Base-by-base conservation (phyloP, 805 yeast species). In the Yamadazyma endophytica region DNA sequence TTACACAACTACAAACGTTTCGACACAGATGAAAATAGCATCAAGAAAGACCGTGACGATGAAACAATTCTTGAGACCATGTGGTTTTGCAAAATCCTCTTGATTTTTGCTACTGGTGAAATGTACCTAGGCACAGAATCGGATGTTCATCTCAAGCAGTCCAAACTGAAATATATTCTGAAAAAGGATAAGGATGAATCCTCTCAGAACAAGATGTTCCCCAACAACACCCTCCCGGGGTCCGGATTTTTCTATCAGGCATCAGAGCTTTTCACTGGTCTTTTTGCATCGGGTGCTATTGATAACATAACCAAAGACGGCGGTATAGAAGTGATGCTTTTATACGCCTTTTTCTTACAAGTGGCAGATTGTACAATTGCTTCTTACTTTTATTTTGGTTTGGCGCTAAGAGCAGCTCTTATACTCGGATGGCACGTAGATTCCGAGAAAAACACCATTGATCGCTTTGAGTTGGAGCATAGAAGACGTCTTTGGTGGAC, bases 361-460 rank as follows among this genome's bases (percentile, higher is more conserved):
- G 90, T 83, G 17, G 90, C 90, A 0, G 94, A 83, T 50, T 81
- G 88, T 48, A 83, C 89, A 1, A 79, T 82, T 6, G 83, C 89
- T 1, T 81, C 89, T 3, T 83, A 83, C 46, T 81, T 83, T 47
- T 83, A 82, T 54, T 81, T 83, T 55, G 89, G 89, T 3, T 68
- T 79, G 36, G 90, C 90, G 0, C 53, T 83, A 21, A 64, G 89
- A 36, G 77, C 89, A 0, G 77, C 87, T 6, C 60, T 83, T 33
- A 76, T 82, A 28, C 54, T 82, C 16, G 94, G 94, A 2, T 72
- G 82, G 77, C 94, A 83, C 52, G 92, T 83, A 2, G 92, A 83
- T 57, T 79, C 86, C 6, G 89, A 82, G 37, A 75, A 77, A 44
- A 86, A 78, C 40, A 54, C 62, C 17, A 44, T 73, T 28, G 68